Base-by-base conservation (phyloP, 768 basidiomycete species). In the Boletus sp. region DNA sequence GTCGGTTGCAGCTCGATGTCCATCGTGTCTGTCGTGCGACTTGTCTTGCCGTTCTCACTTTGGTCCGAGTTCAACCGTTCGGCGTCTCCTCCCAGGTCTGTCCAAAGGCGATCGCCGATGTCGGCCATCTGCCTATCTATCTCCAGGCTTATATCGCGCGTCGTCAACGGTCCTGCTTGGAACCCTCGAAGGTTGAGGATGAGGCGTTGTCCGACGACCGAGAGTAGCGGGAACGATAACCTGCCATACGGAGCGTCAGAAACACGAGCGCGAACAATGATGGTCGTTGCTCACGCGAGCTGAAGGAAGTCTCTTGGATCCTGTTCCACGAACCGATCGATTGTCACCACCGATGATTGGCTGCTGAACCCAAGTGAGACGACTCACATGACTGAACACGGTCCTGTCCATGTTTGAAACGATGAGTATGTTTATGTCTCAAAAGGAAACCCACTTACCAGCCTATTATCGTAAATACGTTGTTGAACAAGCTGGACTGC, bases 181-280 rank as follows among this genome's bases (percentile, higher is more conserved):
- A 50, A 44, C 45, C 48, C 51, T 11, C 57, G 55, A 24, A 67
- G 58, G 41, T 64, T 67, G 30, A 67, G 52, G 18, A 67, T 50
- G 11, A 62, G 56, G 4, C 60, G 66, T 47, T 67, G 66, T 18
- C 66, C 66, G 0, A 47, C 18, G 7, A 62, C 20, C 1, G 63
- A 57, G n/a, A 67, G 55, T 0, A 65, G 11, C 2, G 61, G 64
- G 9, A 24, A 45, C 5, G 66, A 30, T 17, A 67, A 8, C 9
- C 66, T 67, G 56, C 18, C 12, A 11, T n/a, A 33, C 30, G 10
- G 33, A n/a, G 2, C 3, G 2, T 44, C 14, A 53, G 20, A 50
- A 1, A 28, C 28, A 45, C 11, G 4, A 9, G 24, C 24, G 24
- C 24, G 1, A 24, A 3, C 3, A 24, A 24, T 24, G 24, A 24